Base-by-base conservation (phyloP, 1,139 yeast genomes). In the Meyerozyma smithsonii region DNA sequence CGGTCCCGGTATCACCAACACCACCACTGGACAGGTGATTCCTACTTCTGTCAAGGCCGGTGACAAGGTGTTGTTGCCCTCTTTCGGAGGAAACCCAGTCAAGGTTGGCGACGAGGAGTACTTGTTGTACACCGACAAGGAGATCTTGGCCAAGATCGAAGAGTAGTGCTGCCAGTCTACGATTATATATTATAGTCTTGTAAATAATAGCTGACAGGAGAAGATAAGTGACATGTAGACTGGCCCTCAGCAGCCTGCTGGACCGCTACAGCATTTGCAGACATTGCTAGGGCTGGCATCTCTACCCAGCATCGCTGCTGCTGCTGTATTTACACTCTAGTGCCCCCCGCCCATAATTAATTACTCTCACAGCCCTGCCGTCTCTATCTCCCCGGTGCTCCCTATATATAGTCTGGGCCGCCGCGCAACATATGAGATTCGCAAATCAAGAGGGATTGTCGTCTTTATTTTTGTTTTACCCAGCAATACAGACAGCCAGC, bases 21-120 rank as follows among this genome's bases (percentile, higher is more conserved):
- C 79, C 49, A 56, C 64, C 43, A 65, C 71, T 37, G 97, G 97
- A 46, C 71, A 80, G 56, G 64, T 80, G 45, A 75, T 88, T 44
- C 75, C 82, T 42, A 81, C 89, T 46, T 71, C 82, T 49, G 95
- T 92, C 43, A 69, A 78, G 58, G 80, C 86, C 36, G 97, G 97
- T 55, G 97, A 92, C 72, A 81, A 83, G 56, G 97, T 92, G 36
- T 74, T 92, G 71, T 86, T 92, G 61, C 97, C 97, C 50, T 79
- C 84, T 46, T 87, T 81, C 54, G 96, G 82, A 47, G 98, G 98
- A 43, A 81, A 89, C 51, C 72, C 89, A 49, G 77, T 92, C 66
- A 88, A 84, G 71, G 77, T 92, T 55, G 94, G 89, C 50, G 96
- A 88, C 44, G 81, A 77, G 48, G 92, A 84, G 61, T 84, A 72